A percentile compares a stretch with the other conserved stretches of the same genome.
Conservation (phyloP, 805 yeast genomes). For the Candida awuae region DNA sequence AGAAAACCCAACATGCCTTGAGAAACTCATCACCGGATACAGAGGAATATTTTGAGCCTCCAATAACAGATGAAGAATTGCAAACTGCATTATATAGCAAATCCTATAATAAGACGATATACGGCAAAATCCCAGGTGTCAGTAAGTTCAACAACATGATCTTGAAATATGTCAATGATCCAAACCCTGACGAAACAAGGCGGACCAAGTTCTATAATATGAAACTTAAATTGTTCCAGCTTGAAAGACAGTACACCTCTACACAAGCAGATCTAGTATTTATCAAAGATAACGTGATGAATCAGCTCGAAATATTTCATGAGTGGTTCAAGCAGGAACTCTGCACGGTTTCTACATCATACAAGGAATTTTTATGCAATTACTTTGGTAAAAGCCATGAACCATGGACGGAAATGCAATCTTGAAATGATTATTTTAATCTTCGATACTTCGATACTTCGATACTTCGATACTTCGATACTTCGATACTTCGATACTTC, state of each 20-base stretch:
- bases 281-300: conserved; percentile 21
- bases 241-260: conserved; percentile 25
- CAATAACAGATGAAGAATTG: conserved; percentile 27
- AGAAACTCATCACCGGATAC: conserved; percentile 12
- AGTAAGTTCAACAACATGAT: conserved; percentile 29
- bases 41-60: conserved; percentile 16
- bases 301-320: conserved; percentile 25
- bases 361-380: conserved; percentile 7
- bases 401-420: conserved; percentile 7
- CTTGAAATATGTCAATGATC: conserved; percentile 27
- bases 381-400: conserved; percentile 6
- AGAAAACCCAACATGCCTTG: conserved; percentile 21
- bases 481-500: too few relatives aligned
- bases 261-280: conserved; percentile 20
- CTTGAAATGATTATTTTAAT: background rate
- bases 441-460: too few relatives aligned
- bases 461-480: too few relatives aligned
- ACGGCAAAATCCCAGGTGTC: conserved; percentile 30
- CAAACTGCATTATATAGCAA: conserved; percentile 25
- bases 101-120: conserved; percentile 21
- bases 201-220: conserved; percentile 24
- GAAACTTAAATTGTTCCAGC: conserved; percentile 25
- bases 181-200: conserved; percentile 30
- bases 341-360: conserved; percentile 15
- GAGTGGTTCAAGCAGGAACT: conserved; percentile 27